A percentile compares a stretch with the other conserved stretches of the same genome.
These are phyloP conservation scores for Sclerotinia trifoliorum DNA, from an alignment of 2,329 filamentous ascomycete species.

Conservation along the genomic window DNA sequence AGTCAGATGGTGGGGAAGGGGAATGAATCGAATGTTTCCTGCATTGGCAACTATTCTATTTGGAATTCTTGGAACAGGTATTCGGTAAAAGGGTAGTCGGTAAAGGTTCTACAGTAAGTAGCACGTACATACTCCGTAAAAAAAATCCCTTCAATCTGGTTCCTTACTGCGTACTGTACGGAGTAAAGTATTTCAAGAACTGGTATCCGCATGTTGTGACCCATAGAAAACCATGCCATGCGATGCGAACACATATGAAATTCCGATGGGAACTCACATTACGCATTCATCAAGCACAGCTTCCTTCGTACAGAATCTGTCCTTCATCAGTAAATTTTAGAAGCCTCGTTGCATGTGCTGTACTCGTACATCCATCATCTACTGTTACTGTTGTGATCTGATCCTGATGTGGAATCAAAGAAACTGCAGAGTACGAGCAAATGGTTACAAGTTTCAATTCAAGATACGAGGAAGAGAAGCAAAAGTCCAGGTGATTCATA, in stretches of 20 bases:
- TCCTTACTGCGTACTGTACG: not conserved
- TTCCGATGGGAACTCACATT: slow-evolving; percentile 16
- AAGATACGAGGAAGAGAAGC: not conserved
- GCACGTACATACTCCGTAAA: no score
- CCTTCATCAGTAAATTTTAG: slow-evolving; percentile 1
- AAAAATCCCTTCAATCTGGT: slow-evolving; percentile 6
- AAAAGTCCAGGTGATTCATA: slow-evolving; percentile 15
- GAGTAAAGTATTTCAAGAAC: not conserved
- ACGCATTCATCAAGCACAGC: slow-evolving; percentile 12
- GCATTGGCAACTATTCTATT: not conserved
- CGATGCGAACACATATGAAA: slow-evolving; percentile 19
- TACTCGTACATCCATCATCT: not conserved
- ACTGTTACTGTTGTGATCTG: not conserved
- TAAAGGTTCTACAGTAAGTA: not conserved
- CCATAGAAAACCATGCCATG: slow-evolving; percentile 13
- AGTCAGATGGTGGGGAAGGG: not conserved
- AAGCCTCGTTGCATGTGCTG: slow-evolving; percentile 15
- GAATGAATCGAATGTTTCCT: slow-evolving; percentile 9
- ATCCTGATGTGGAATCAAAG: not conserved
- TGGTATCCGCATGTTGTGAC: slow-evolving; percentile 14
- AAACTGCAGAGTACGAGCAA: not conserved
- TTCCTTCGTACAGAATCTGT: not conserved
- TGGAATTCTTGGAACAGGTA: slow-evolving; percentile 11
- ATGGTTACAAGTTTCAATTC: not conserved
- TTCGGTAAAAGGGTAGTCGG: slow-evolving; percentile 10